Conservation (phyloP, 441 rosid species). For the Hura crepitans region DNA sequence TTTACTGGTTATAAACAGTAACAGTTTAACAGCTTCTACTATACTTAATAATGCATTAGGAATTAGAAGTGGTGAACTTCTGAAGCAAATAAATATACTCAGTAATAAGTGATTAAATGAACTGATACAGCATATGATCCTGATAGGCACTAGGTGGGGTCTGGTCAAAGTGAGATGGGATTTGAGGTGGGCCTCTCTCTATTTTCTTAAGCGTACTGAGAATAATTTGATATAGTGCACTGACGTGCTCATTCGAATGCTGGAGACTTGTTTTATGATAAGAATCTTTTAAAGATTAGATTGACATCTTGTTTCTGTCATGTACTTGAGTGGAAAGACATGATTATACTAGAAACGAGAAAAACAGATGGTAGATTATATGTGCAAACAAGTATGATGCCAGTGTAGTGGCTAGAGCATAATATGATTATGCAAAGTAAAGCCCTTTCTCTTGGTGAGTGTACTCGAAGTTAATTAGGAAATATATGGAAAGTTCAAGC, state of each 20-base stretch:
- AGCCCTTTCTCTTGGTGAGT: neutral
- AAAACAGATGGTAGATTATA: neutral
- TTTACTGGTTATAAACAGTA: neutral
- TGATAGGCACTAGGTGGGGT: neutral
- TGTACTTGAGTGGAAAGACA: neutral
- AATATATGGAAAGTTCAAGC: neutral
- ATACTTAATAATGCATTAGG: neutral
- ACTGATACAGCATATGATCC: neutral
- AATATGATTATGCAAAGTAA: neutral
- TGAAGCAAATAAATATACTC: neutral
- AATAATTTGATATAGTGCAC: neutral
- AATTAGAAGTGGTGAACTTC: neutral
- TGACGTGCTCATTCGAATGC: neutral
- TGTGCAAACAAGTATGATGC: neutral
- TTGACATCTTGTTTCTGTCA: neutral
- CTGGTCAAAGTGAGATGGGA: neutral
- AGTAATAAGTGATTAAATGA: neutral
- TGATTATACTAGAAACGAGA: neutral
- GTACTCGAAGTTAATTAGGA: neutral
- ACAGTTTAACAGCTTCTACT: neutral
- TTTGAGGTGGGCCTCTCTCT: neutral
- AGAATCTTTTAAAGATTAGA: neutral
- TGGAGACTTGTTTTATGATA: neutral
- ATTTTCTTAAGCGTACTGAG: neutral
- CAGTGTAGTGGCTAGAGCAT: neutral